These are phyloP conservation scores for Fusarium sp. DNA, from an alignment of 2,329 filamentous ascomycete species.

Conservation along the genomic window DNA sequence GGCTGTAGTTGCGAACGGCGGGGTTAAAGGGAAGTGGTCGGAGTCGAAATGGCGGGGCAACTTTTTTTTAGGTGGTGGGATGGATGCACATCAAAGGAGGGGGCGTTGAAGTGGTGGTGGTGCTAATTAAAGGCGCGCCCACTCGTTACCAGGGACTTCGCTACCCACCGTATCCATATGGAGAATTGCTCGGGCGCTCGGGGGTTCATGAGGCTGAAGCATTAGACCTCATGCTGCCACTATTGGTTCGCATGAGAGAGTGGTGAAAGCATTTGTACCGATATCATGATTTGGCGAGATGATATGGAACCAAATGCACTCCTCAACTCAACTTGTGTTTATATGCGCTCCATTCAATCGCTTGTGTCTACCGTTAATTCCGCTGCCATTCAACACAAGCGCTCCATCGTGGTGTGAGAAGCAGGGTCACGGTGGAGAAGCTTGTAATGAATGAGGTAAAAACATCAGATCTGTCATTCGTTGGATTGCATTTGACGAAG, in stretches of 20 bases:
- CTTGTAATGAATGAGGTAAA: too few species aligned
- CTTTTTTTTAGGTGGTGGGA: constrained; percentile 22
- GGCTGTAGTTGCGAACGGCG: constrained; percentile 36
- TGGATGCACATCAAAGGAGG: not conserved
- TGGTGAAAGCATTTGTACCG: not conserved
- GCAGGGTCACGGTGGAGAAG: not conserved
- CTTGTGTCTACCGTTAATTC: constrained; percentile 2
- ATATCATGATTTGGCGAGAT: not conserved
- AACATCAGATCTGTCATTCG: too few species aligned
- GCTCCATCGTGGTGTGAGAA: not conserved
- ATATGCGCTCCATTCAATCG: constrained; percentile 31
- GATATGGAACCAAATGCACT: constrained; percentile 8
- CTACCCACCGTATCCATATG: constrained; percentile 10
- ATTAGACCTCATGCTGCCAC: not conserved
- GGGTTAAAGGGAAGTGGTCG: constrained; percentile 27
- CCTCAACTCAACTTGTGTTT: not conserved
- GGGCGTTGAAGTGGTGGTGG: constrained; percentile 31
- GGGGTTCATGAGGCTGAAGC: constrained; percentile 16
- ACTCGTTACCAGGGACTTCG: not conserved
- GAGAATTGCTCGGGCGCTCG: constrained; percentile 15
- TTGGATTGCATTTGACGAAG: too few species aligned
- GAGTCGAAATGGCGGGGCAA: constrained; percentile 39
- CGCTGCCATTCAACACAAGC: not conserved
- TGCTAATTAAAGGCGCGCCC: constrained; percentile 27
- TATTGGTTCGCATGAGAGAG: not conserved